Conservation (phyloP, 345 rosid species). For the Sapria himalayana region DNA sequence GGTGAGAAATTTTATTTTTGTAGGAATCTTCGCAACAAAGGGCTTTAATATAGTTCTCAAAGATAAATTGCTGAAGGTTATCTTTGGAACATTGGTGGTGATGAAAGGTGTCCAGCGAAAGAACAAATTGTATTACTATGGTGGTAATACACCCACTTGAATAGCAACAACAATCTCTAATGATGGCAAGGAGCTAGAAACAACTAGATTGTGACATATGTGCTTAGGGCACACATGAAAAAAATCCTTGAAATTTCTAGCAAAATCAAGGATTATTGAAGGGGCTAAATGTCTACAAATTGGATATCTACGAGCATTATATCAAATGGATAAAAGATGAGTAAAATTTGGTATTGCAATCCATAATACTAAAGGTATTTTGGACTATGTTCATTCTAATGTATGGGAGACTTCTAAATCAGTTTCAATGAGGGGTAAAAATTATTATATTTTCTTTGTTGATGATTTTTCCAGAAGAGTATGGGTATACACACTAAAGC, state of each 20-base stretch:
- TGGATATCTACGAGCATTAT: background rate
- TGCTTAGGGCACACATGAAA: background rate
- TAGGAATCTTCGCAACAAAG: no score
- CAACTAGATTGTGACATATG: background rate
- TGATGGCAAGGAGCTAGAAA: background rate
- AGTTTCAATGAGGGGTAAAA: no score
- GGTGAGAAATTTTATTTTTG: no score
- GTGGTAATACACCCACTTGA: no score
- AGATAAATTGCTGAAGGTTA: no score
- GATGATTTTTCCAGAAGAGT: constrained; percentile 2
- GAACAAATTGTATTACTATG: no score
- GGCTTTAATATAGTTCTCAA: no score
- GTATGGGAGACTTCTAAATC: no score
- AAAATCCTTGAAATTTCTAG: background rate
- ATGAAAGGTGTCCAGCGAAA: no score
- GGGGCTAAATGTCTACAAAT: background rate
- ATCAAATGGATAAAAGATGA: background rate
- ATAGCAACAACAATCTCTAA: no score
- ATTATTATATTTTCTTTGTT: no score
- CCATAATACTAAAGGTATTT: background rate
- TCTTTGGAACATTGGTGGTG: no score
- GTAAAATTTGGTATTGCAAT: background rate
- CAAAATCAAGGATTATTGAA: background rate
- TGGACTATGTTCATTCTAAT: background rate
- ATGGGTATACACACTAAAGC: background rate